Percentiles rank a stretch among this genome's conserved stretches.
These are phyloP conservation scores for Ophiocordyceps camponoti-saundersi DNA, from an alignment of 2,329 filamentous ascomycete genomes.

Conservation along the genomic window DNA sequence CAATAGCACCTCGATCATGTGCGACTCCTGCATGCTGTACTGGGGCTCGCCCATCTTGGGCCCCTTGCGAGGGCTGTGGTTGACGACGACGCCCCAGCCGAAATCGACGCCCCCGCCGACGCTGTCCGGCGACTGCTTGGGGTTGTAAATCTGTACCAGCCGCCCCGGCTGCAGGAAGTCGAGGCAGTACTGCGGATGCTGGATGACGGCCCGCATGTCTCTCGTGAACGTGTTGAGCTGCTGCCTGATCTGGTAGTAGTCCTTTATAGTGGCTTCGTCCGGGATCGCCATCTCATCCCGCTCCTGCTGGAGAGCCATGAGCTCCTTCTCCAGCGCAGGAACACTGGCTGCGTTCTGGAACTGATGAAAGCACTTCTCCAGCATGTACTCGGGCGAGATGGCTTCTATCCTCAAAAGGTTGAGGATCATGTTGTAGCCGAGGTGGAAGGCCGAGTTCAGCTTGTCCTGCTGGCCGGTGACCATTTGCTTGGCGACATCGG, in stretches of 20 bases:
- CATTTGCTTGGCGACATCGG: slow-evolving; percentile 81
- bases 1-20: slow-evolving; percentile 70
- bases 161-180: slow-evolving; percentile 80
- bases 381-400: slow-evolving; percentile 97
- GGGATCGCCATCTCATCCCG: slow-evolving; percentile 58
- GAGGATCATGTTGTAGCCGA: slow-evolving; percentile 98
- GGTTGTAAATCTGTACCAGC: slow-evolving; percentile 69
- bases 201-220: slow-evolving; percentile 84
- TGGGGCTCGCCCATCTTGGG: slow-evolving; percentile 53
- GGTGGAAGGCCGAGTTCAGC: slow-evolving; percentile 91
- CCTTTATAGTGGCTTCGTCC: slow-evolving; percentile 77
- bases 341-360: slow-evolving; percentile 93
- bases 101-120: slow-evolving; percentile 43
- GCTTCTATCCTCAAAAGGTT: slow-evolving; percentile 95
- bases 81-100: slow-evolving; percentile 83
- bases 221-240: slow-evolving; percentile 69
- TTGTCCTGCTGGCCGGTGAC: slow-evolving; percentile 94
- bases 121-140: slow-evolving; percentile 25
- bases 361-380: slow-evolving; percentile 96
- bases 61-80: slow-evolving; percentile 48
- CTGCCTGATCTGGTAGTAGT: slow-evolving; percentile 82
- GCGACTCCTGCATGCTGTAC: slow-evolving; percentile 56
- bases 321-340: slow-evolving; percentile 64
- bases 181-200: slow-evolving; percentile 73
- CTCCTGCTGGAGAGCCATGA: slow-evolving; percentile 62